A percentile compares a stretch with the other conserved stretches of the same genome.
These are phyloP conservation scores for Ilyonectria destructans DNA, from an alignment of 2,329 filamentous ascomycete genomes.

Conservation along the genomic window DNA sequence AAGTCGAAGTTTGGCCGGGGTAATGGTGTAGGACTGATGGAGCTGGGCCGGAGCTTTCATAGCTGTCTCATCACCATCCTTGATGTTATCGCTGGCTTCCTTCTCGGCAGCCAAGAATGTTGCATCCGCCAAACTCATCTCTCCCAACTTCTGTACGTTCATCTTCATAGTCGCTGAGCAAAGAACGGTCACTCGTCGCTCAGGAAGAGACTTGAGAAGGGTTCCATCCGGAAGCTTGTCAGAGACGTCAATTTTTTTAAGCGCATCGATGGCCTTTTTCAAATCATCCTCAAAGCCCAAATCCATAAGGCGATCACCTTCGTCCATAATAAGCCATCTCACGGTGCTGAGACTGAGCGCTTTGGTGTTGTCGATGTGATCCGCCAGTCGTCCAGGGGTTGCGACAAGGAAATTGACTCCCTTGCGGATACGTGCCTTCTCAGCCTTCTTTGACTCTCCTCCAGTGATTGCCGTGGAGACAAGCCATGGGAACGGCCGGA, in stretches of 20 bases:
- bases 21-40: conserved; percentile 91
- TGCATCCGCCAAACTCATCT: conserved; percentile 95
- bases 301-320: conserved; percentile 98
- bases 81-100: conserved; percentile 56
- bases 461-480: conserved; percentile 88
- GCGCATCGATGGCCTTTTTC: conserved; percentile 85
- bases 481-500: conserved; percentile 94
- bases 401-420: conserved; percentile 97
- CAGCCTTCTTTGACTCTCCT: conserved; percentile 81
- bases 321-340: conserved; percentile 94
- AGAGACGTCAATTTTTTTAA: conserved; percentile 76
- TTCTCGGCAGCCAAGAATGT: conserved; percentile 84
- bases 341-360: conserved; percentile 90
- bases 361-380: conserved; percentile 94
- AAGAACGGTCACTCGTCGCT: conserved; percentile 86
- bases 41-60: conserved; percentile 88
- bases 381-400: conserved; percentile 90
- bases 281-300: conserved; percentile 97
- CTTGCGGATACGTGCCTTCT: conserved; percentile 94
- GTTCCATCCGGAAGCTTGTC: conserved; percentile 73
- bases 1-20: conserved; percentile 90
- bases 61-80: conserved; percentile 70
- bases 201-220: conserved; percentile 76
- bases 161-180: conserved; percentile 99
- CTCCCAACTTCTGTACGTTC: conserved; percentile 93